Percentiles rank a stretch among this genome's conserved stretches.
Conservation (phyloP, 176 grass and related monocot species). For the Oryza meyeriana region DNA sequence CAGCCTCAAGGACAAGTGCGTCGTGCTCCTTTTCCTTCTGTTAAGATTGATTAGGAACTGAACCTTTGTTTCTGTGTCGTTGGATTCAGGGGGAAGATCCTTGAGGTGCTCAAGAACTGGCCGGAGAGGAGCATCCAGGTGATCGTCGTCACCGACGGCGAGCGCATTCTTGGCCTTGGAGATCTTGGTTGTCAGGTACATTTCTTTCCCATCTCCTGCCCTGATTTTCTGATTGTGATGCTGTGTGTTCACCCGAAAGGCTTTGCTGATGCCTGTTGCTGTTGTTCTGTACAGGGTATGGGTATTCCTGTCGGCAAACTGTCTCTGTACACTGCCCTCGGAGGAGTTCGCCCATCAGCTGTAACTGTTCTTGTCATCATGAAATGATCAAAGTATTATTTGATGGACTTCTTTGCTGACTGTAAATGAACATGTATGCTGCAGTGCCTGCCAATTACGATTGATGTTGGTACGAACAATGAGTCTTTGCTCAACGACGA, state of each 20-base stretch:
- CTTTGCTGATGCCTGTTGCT: background rate
- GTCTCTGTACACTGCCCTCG: conserved; percentile 90
- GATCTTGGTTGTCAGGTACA: conserved; percentile 89
- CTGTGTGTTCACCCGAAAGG: background rate
- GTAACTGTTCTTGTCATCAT: conserved; percentile 34
- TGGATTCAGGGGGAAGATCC: conserved; percentile 74
- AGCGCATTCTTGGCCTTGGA: conserved; percentile 84
- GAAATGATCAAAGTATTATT: background rate
- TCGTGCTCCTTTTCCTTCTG: background rate
- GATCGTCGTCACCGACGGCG: conserved; percentile 91
- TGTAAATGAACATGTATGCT: background rate
- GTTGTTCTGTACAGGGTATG: conserved; percentile 63
- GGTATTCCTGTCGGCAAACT: conserved; percentile 96
- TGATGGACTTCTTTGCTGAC: background rate
- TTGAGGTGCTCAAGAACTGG: conserved; percentile 98
- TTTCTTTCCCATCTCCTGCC: background rate
- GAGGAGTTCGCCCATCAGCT: conserved; percentile 84
- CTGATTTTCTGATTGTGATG: background rate
- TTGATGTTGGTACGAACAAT: conserved; percentile 95
- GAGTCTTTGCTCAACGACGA: conserved; percentile 81
- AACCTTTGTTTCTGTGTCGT: background rate
- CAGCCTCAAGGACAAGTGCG: conserved; percentile 93
- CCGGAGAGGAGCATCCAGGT: conserved; percentile 87
- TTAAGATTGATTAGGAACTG: background rate
- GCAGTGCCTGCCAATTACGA: conserved; percentile 91